Evolutionary conservation across 2,329 filamentous ascomycete species (phyloP).

Genomic region (Phaeomoniella chlamydospora): DNA sequence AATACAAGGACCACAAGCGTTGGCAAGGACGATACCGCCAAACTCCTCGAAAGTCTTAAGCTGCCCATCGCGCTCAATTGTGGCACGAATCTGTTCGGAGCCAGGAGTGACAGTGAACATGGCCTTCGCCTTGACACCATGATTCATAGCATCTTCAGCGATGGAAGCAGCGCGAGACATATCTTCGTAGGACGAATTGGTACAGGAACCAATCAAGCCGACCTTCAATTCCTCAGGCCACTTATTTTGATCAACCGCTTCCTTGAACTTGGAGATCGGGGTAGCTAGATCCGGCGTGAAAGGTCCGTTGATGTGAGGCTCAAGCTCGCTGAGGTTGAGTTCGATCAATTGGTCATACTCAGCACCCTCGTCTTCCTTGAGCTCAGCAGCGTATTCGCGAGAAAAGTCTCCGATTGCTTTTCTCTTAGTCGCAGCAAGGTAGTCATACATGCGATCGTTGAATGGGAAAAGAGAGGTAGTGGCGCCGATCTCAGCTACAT

Average conservation of each 20-base stretch:
- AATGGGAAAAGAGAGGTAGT: constrained; percentile 95
- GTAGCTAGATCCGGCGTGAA: constrained; percentile 98
- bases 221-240: constrained; percentile 97
- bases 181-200: constrained; percentile 78
- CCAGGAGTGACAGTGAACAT: constrained; percentile 92
- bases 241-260: constrained; percentile 82
- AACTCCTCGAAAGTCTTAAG: constrained; percentile 93
- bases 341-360: constrained; percentile 95
- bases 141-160: constrained; percentile 75
- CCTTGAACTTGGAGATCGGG: constrained; percentile 93
- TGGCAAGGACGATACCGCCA: constrained; percentile 85
- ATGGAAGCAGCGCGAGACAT: constrained; percentile 91
- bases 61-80: constrained; percentile 80
- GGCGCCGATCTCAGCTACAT: constrained; percentile 52
- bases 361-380: constrained; percentile 74
- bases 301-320: constrained; percentile 96
- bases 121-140: constrained; percentile 87
- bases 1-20: constrained; percentile 86
- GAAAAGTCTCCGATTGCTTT: constrained; percentile 81
- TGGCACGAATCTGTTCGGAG: constrained; percentile 91
- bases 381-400: constrained; percentile 67
- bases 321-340: constrained; percentile 86
- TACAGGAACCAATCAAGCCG: constrained; percentile 95
- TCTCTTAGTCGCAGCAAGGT: constrained; percentile 83
- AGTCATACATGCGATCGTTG: constrained; percentile 96